Conservation (phyloP, 2,329 filamentous ascomycete species). For the Colletotrichum chlorophyti region DNA sequence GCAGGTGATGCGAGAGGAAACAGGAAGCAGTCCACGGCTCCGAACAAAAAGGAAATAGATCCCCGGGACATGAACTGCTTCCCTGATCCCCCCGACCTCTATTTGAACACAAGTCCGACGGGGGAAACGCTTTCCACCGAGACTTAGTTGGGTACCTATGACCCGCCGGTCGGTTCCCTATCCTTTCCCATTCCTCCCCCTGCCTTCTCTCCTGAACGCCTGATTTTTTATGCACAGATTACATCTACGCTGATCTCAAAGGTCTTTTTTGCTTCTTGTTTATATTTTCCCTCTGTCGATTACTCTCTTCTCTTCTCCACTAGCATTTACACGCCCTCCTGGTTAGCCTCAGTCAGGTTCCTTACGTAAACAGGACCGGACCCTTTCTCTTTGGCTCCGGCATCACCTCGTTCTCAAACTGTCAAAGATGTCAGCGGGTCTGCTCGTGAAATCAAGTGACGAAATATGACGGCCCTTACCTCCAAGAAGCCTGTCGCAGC, state of each 20-base stretch:
- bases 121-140: background rate
- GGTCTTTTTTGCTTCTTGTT: background rate
- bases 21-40: too few relatives aligned
- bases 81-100: background rate
- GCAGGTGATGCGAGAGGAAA: too few relatives aligned
- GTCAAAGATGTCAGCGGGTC: constrained; percentile 11
- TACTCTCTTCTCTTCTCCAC: background rate
- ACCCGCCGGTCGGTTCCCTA: background rate
- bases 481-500: constrained; percentile 84
- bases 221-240: constrained; percentile 26
- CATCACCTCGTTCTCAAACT: constrained; percentile 50
- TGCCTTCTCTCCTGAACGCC: constrained; percentile 20
- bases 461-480: constrained; percentile 58
- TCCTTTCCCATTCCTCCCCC: constrained; percentile 1
- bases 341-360: background rate
- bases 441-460: background rate
- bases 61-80: too few relatives aligned
- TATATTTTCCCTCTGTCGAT: constrained; percentile 1
- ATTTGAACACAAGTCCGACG: constrained; percentile 1
- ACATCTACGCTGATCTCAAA: constrained; percentile 3
- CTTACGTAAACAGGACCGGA: constrained; percentile 48
- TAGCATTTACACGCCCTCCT: background rate
- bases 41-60: too few relatives aligned
- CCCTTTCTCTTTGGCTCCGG: constrained; percentile 41
- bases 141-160: constrained; percentile 3